Percentiles rank a stretch among this genome's conserved stretches.
These are phyloP conservation scores for Melanopsichium pennsylvanicum DNA, from an alignment of 1,284 basidiomycete species.

Conservation along the genomic window DNA sequence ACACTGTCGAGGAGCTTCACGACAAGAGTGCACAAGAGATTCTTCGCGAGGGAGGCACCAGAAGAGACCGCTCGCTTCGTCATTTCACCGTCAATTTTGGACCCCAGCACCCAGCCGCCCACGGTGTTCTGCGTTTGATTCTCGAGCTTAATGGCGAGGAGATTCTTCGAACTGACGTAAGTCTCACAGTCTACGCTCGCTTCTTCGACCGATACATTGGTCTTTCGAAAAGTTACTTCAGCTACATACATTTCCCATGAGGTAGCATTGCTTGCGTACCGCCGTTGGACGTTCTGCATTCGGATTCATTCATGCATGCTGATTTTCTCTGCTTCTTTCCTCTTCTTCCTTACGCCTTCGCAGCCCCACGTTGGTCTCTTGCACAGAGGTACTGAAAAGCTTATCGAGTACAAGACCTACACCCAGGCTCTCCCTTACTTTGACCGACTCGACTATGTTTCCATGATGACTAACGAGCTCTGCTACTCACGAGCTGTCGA, in stretches of 20 bases:
- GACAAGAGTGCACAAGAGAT: conserved; percentile 79
- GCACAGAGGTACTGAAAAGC: conserved; percentile 96
- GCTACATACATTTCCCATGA: no score
- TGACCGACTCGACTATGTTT: conserved; percentile 98
- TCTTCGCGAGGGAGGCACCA: conserved; percentile 76
- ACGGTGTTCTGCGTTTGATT: conserved; percentile 97
- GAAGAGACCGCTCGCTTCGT: conserved; percentile 80
- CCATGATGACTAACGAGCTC: conserved; percentile 76
- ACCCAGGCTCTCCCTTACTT: conserved; percentile 98
- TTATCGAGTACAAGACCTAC: conserved; percentile 99
- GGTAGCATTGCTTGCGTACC: no score
- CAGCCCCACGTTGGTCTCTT: conserved; percentile 89
- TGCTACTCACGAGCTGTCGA: conserved; percentile 97
- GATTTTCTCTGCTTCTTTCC: conserved; percentile 55
- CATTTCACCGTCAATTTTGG: conserved; percentile 67
- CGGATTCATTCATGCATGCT: background rate
- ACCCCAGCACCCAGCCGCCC: conserved; percentile 95
- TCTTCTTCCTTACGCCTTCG: conserved; percentile 13
- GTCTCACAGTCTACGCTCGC: conserved; percentile 3
- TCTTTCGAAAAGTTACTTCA: no score
- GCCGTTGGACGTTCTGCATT: no score
- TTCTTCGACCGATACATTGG: background rate
- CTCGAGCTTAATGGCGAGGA: conserved; percentile 94
- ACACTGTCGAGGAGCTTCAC: conserved; percentile 71
- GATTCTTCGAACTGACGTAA: conserved; percentile 62